These are phyloP conservation scores for Calocera viscosa DNA, from an alignment of 768 basidiomycete genomes.

Conservation along the genomic window DNA sequence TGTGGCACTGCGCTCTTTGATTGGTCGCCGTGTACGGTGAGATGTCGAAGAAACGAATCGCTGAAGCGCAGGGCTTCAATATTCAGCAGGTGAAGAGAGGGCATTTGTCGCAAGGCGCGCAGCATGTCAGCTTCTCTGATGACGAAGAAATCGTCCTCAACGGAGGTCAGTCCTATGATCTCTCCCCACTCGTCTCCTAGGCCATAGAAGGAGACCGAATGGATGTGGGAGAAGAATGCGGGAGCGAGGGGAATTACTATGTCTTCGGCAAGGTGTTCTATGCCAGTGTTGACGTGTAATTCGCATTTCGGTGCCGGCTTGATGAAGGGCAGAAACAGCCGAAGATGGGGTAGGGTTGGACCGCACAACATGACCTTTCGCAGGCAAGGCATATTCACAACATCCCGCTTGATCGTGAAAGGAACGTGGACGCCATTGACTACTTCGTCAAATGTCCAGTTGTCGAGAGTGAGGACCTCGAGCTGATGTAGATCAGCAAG, in stretches of 20 bases:
- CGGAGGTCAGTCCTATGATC: neutral
- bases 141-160: neutral
- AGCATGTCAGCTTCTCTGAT: neutral
- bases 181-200: neutral
- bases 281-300: neutral
- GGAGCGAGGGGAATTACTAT: neutral
- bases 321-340: constrained; percentile 3
- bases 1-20: neutral
- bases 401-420: neutral
- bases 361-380: neutral
- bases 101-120: neutral
- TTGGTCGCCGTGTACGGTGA: neutral
- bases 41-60: neutral
- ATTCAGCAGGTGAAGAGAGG: neutral
- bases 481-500: neutral
- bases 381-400: neutral
- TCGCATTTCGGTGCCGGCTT: neutral
- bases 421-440: neutral
- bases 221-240: neutral
- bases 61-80: neutral
- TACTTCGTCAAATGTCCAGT: neutral
- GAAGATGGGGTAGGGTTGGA: neutral
- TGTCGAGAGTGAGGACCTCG: neutral
- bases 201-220: neutral
- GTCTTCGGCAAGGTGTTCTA: neutral